Base-by-base conservation (phyloP, 2,329 filamentous ascomycete genomes). In the Alternaria sp. region DNA sequence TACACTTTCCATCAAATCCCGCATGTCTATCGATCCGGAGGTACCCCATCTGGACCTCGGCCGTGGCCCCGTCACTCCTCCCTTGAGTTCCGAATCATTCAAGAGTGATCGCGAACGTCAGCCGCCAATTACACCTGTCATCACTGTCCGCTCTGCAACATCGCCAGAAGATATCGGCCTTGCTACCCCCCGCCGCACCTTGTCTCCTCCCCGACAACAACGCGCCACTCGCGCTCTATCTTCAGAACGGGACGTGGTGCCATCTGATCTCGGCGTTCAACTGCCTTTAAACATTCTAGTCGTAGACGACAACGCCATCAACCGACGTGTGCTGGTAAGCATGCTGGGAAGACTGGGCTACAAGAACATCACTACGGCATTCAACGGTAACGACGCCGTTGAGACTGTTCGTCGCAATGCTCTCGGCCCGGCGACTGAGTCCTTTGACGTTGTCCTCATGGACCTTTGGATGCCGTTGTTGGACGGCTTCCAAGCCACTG, bases 401-500 rank as follows among this genome's bases (percentile, higher is more conserved):
- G 82, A 85, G 18, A 82, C 86, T 44, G 89, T 89, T 81, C 75
- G 80, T 53, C 81, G 81, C 49, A 75, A 79, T 26, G 62, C 67
- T 16, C 54, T 63, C 14, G 61, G 52, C 28, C 52, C 72, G 56
- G 52, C 64, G 28, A 71, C 65, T 28, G 64, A 73, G 18, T 75
- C 78, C 42, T 86, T 91, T 57, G 86, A 91, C 68, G 83, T 90
- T 2, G 83, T 92, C 24, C 78, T 91, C 43, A 92, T 92, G 89
- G 89, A 92, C 75, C 83, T 92, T 9, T 92, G 89, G 89, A 92
- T 92, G 88, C 89, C 89, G 1, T 82, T 88, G 64, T 88, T 91
- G 82, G 89, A 91, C 70, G 89, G 89, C 1, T 91, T 90, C 65
- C 86, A 91, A 71, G 89, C 89, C 2, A 87, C 89, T 0, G 83